Evolutionary conservation across 306 rosid species (phyloP).

Genomic region (Medicago lupulina): DNA sequence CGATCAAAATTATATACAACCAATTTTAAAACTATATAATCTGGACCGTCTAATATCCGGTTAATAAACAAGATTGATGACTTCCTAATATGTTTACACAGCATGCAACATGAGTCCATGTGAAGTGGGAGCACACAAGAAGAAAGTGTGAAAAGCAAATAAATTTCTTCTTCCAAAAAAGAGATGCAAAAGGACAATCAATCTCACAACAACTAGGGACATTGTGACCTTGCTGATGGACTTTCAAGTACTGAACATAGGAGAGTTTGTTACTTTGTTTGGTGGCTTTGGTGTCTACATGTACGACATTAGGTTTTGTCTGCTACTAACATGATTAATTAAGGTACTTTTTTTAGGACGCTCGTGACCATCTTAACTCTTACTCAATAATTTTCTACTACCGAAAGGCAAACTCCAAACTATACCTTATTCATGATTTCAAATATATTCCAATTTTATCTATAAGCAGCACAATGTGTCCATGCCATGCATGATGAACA

Average conservation of each 20-base stretch:
- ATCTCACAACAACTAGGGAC: constrained; percentile 37
- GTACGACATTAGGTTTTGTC: constrained; percentile 47
- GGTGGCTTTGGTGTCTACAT: constrained; percentile 42
- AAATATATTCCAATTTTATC: background rate
- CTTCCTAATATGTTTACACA: too few relatives aligned
- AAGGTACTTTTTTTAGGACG: constrained; percentile 46
- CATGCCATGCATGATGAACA: constrained; percentile 12
- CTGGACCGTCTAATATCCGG: too few relatives aligned
- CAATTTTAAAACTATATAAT: too few relatives aligned
- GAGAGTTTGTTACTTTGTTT: constrained; percentile 45
- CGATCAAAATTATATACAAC: too few relatives aligned
- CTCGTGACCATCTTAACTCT: constrained; percentile 38
- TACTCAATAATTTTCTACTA: background rate
- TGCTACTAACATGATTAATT: constrained; percentile 34
- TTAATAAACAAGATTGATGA: too few relatives aligned
- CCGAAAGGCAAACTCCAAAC: background rate
- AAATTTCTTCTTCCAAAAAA: background rate
- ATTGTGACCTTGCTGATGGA: constrained; percentile 37
- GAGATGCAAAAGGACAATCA: constrained; percentile 30
- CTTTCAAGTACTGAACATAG: constrained; percentile 39
- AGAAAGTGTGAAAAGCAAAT: constrained; percentile 5
- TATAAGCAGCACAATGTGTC: background rate
- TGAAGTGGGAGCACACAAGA: background rate
- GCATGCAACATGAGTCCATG: background rate
- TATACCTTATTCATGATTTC: background rate